Base-by-base conservation (phyloP, 129 eudicot genomes). In the Pulicaria dysenterica region DNA sequence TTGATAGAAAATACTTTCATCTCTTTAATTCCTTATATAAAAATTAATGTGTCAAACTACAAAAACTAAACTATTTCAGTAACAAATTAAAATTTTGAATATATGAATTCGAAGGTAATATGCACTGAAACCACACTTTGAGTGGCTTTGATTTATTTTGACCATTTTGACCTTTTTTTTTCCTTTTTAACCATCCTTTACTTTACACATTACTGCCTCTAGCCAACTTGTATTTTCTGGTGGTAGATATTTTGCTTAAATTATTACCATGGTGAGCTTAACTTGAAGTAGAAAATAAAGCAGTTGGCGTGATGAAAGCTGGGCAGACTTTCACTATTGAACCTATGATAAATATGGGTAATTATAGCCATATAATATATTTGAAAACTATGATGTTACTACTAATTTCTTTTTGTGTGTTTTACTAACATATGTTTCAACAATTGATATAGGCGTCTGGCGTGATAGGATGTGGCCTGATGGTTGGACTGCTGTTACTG, bases 391-490 rank as follows among this genome's bases (percentile, higher is more conserved):
- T 50, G 44, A 47, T 36, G 6, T 57, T 44, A 13, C 5, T 8
- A 56, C 7, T 24, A 9, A 39, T 15, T 5, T 31, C 3, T 69
- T 31, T 48, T 39, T 67, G 14, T 67, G 14, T 50, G 10, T 55
- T 24, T 24, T 80, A 51, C 60, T 74, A 69, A 80, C 43, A n/a
- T 62, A 48, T 53, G 14, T 37, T 60, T 58, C 7, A 41, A 50
- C 48, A 44, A 11, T 17, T 53, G 49, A 66, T 53, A 53, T 36
- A 93, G 98, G 98, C n/a, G 91, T 85, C 5, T 93, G 98, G 98
- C 92, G 95, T 62, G 98, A 93, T 76, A 83, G 89, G 57, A 90
- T 90, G 98, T 93, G 98, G 98, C 96, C 98, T 54, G 98, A 93
- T 84, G 96, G 96, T 58, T 93, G 98, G 98, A 93, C 98, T 47